Base-by-base conservation (phyloP, 2,329 filamentous ascomycete genomes). In the Macroventuria anomochaeta region DNA sequence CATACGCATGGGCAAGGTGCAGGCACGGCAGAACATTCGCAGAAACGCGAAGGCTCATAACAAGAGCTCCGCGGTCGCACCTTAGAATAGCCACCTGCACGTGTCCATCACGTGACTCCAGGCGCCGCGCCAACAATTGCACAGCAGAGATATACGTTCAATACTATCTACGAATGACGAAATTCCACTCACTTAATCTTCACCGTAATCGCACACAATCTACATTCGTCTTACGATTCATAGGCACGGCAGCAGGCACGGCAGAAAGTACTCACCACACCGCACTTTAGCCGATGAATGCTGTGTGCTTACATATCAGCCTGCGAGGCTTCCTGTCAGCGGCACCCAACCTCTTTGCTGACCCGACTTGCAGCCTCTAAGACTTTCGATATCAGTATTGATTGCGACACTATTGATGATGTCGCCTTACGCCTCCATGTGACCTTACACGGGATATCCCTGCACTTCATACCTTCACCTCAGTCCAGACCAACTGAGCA, bases 341-440 rank as follows among this genome's bases (percentile, higher is more conserved):
- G 13, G 28, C 26, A 44, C 7, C 32, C 23, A 46, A 42, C 50
- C 38, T 44, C 33, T 44, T 17, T 48, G 44, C 51, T 54, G 39
- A 54, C 51, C 39, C 17, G 33, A 21, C 10, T 2, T 26, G 2
- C 18, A 28, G 29, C 17, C 32, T 23, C 10, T 10, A 33, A 33
- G 32, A 17, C 20, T 17, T n/a, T 42, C 17, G 28, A 43, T 34
- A 20, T 37, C 20, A 15, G 13, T 34, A 48, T 48, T 48, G 39
- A 43, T 39, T 48, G 25, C 32, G 7, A 29, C 23, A 11, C 21
- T 44, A 43, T 48, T 48, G 44, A 54, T 54, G 26, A 49, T 34
- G 40, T 49, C 11, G 34, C 44, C 49, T 54, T 44, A 13, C 39
- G 28, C 37, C 13, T 28, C 36, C 12, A 39, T 53, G 29, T 13